A percentile compares a stretch with the other conserved stretches of the same genome.
Conservation (phyloP, 192 early-diverging fungal genomes). For the Rhizophagus clarus region DNA sequence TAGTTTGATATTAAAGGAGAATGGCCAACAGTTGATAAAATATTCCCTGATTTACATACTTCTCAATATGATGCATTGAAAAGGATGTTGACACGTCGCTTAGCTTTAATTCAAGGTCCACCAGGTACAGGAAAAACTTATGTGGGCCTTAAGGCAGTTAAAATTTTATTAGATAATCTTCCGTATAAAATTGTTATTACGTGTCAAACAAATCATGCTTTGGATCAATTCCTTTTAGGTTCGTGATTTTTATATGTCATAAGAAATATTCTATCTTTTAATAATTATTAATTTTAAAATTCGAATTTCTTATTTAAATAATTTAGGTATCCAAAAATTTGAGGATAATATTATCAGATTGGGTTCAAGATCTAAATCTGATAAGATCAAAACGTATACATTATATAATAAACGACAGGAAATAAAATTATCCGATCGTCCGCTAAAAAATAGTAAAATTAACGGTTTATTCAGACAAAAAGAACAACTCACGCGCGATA, state of each 20-base stretch:
- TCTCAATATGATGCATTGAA: conserved; percentile 51
- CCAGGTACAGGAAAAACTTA: conserved; percentile 65
- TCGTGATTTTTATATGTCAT: neutral
- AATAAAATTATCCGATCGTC: conserved; percentile 24
- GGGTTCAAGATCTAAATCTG: conserved; percentile 52
- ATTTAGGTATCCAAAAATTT: conserved; percentile 43
- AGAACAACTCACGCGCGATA: conserved; percentile 36
- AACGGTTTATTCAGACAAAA: conserved; percentile 34
- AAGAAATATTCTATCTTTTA: neutral
- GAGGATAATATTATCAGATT: conserved; percentile 50
- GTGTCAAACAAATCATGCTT: conserved; percentile 62
- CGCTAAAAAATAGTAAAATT: neutral
- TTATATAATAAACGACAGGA: conserved; percentile 44
- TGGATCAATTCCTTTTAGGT: conserved; percentile 49
- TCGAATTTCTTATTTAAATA: neutral
- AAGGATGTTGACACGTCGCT: conserved; percentile 44
- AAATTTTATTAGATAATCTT: conserved; percentile 44
- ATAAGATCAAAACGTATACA: conserved; percentile 34
- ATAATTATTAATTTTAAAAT: neutral
- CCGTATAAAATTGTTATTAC: conserved; percentile 52
- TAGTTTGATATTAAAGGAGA: conserved; percentile 3
- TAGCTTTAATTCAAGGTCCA: conserved; percentile 59
- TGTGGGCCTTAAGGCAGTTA: conserved; percentile 51
- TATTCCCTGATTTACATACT: conserved; percentile 12
- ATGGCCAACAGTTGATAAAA: conserved; percentile 6